Evolutionary conservation across 2,329 filamentous ascomycete genomes (phyloP).

Genomic region (Penicillium brasilianum): DNA sequence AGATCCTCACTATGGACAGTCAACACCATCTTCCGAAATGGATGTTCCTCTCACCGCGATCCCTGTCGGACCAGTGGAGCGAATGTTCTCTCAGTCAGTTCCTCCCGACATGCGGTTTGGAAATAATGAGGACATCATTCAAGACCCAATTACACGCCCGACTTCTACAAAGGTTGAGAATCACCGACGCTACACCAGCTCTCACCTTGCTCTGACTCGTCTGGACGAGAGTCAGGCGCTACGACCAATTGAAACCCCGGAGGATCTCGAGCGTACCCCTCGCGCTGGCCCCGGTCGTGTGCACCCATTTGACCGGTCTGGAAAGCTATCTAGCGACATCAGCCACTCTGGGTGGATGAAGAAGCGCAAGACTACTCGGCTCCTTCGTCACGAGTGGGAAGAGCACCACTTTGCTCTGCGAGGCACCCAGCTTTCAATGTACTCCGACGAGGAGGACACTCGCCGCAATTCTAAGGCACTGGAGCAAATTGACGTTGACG

Average conservation of each 20-base stretch:
- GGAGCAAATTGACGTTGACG: constrained; percentile 35
- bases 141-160: constrained; percentile 54
- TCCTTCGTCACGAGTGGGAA: constrained; percentile 91
- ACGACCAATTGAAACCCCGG: constrained; percentile 39
- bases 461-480: constrained; percentile 31
- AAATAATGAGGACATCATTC: constrained; percentile 36
- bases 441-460: constrained; percentile 33
- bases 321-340: too few relatives aligned
- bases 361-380: constrained; percentile 82
- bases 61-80: constrained; percentile 71
- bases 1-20: constrained; percentile 59
- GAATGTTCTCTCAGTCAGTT: constrained; percentile 85
- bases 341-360: constrained; percentile 82
- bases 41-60: constrained; percentile 82
- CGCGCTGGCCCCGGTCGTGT: constrained; percentile 15
- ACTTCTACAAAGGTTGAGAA: constrained; percentile 50
- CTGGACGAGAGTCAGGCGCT: constrained; percentile 35
- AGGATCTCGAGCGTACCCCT: constrained; percentile 33
- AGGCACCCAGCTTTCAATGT: constrained; percentile 65
- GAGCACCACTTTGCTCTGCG: constrained; percentile 86
- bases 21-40: constrained; percentile 89
- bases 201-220: constrained; percentile 22
- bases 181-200: constrained; percentile 32
- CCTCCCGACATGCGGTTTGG: constrained; percentile 91
- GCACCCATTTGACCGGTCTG: too few relatives aligned